Conservation (phyloP, 768 basidiomycete genomes). For the Lactarius indigo region DNA sequence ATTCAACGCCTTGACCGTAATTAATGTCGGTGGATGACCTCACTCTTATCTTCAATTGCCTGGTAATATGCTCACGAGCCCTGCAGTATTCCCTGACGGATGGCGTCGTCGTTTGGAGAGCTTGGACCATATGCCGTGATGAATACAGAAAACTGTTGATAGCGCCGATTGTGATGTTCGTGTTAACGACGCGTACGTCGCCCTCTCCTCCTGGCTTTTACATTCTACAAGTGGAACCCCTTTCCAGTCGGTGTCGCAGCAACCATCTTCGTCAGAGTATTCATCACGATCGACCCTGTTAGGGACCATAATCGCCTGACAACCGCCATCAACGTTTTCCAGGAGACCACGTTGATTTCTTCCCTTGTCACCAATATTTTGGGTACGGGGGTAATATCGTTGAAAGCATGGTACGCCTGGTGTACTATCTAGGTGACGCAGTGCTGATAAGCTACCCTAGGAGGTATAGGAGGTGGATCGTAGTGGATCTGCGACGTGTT, state of each 20-base stretch:
- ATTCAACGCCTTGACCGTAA: slow-evolving; percentile 8
- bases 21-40: slow-evolving; percentile 5
- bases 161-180: neutral
- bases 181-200: neutral
- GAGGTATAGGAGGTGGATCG: neutral
- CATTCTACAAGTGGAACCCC: neutral
- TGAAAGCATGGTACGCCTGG: slow-evolving; percentile 1
- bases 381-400: neutral
- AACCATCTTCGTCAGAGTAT: neutral
- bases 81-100: slow-evolving; percentile 11
- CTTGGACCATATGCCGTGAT: slow-evolving; percentile 8
- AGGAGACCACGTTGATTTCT: neutral
- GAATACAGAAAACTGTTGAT: neutral
- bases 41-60: too few relatives aligned
- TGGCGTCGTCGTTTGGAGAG: slow-evolving; percentile 18
- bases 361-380: neutral
- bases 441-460: neutral
- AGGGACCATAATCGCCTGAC: neutral
- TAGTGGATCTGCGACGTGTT: neutral
- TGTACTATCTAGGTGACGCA: neutral
- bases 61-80: neutral
- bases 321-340: neutral
- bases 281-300: neutral
- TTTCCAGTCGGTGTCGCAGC: neutral
- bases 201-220: neutral